Conservation (phyloP, 306 rosid genomes). For the Dalbergia cultrata region DNA sequence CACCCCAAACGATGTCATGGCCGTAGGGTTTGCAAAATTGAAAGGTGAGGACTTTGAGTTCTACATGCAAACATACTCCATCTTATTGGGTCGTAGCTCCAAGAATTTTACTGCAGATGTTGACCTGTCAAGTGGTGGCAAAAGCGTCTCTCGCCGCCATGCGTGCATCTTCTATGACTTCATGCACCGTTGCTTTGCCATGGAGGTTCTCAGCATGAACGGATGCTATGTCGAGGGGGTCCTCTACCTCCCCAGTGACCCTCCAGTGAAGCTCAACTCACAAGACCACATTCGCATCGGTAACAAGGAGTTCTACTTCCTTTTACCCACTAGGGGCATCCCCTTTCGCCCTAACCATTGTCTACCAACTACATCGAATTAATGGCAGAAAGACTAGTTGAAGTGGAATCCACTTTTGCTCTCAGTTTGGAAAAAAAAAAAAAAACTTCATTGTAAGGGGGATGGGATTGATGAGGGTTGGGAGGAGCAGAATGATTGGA, state of each 20-base stretch:
- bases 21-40: slow-evolving; percentile 94
- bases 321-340: slow-evolving; percentile 27
- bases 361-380: too few relatives aligned
- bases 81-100: slow-evolving; percentile 92
- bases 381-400: too few relatives aligned
- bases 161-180: slow-evolving; percentile 97
- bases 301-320: slow-evolving; percentile 89
- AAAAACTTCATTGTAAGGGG: too few relatives aligned
- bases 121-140: slow-evolving; percentile 96
- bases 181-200: slow-evolving; percentile 89
- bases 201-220: slow-evolving; percentile 89
- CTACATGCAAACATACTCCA: slow-evolving; percentile 98
- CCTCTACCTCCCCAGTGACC: slow-evolving; percentile 88
- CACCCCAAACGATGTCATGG: slow-evolving; percentile 72
- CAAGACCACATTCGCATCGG: slow-evolving; percentile 96
- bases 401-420: too few relatives aligned
- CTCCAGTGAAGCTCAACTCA: slow-evolving; percentile 92
- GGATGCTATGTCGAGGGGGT: slow-evolving; percentile 97
- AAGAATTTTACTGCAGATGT: slow-evolving; percentile 93
- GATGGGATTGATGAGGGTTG: too few relatives aligned
- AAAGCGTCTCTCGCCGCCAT: slow-evolving; percentile 95
- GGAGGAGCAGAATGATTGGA: too few relatives aligned
- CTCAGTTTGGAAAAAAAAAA: too few relatives aligned
- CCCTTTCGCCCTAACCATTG: slow-evolving; percentile 56
- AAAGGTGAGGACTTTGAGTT: slow-evolving; percentile 98